Base-by-base conservation (phyloP, 1,284 basidiomycete genomes). In the Laetiporus sulphureus region DNA sequence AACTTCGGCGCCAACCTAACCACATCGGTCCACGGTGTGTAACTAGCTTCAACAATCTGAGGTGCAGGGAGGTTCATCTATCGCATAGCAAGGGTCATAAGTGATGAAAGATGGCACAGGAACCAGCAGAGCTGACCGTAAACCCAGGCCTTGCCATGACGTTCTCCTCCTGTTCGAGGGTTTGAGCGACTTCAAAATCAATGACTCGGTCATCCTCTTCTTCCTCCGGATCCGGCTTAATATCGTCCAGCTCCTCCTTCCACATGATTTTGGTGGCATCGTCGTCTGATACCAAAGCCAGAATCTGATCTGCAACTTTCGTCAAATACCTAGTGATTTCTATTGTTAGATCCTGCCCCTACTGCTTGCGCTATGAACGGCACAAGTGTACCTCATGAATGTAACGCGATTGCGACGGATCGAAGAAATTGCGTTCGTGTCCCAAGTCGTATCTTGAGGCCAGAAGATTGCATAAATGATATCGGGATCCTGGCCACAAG, bases 381-480 rank as follows among this genome's bases (percentile, higher is more conserved):
- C 34, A 18, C n/a, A 2, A 3, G 18, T 41, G 23, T 41, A 77
- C 79, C 77, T 58, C 72, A 82, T 77, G 49, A 82, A 81, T 0
- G 75, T 79, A 4, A 75, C 59, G 10, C 77, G 63, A 54, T 79
- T 81, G 1, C 72, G 63, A 19, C 62, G 52, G 30, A 75, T 65
- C 3, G 74, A 62, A 0, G 67, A 61, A 1, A 59, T 39, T 0
- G 71, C 68, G 23, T 64, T 59, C 54, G 79, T 74, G 22, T 73
- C 59, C 79, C 79, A 82, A 0, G 77, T 81, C 0, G 62, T 65
- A 27, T 75, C 66, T 48, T 82, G 74, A 0, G 77, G 79, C 78
- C 79, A 82, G 44, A 75, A 79, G 4, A 82, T 49, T 16, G 75
- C 65, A 42, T 69, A 75, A 1, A 72, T 33, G 19, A 63, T 54